Conservation (phyloP, 192 early-diverging fungal species). For the Coemansia umbellata region DNA sequence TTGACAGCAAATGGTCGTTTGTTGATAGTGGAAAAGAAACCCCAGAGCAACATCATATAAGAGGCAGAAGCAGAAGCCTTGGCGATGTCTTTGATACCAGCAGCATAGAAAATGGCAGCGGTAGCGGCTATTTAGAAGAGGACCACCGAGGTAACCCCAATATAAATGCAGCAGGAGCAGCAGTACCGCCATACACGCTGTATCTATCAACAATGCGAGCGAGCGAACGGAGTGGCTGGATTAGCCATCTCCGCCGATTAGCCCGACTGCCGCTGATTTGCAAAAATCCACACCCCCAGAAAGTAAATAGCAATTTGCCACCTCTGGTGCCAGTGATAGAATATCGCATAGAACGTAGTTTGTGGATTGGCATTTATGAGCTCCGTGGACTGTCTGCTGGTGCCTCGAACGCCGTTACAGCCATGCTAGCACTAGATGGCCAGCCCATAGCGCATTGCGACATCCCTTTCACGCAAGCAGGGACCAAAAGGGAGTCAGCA, state of each 20-base stretch:
- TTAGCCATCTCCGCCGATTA: conserved; percentile 24
- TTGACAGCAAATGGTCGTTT: not conserved
- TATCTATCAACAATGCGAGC: conserved; percentile 31
- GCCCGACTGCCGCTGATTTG: conserved; percentile 15
- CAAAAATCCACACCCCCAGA: not conserved
- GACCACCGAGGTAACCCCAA: not conserved
- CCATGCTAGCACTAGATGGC: conserved; percentile 28
- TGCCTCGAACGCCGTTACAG: not conserved
- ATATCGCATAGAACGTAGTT: conserved; percentile 36
- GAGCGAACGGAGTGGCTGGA: conserved; percentile 40
- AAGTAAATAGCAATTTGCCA: not conserved
- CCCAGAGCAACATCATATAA: too few species aligned
- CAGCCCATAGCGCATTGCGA: conserved; percentile 23
- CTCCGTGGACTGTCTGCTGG: conserved; percentile 11
- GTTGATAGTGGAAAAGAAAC: too few species aligned
- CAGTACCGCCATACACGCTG: conserved; percentile 1
- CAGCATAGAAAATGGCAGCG: not conserved
- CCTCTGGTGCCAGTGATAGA: too few species aligned
- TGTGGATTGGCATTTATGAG: conserved; percentile 42
- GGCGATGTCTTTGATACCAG: conserved; percentile 7
- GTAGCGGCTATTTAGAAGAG: conserved; percentile 6
- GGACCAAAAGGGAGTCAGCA: not conserved
- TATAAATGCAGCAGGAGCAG: not conserved
- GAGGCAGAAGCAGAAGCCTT: conserved; percentile 10
- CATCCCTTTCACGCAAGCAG: conserved; percentile 1